phyloP scores from a whole-genome alignment of 345 rosid genomes.

The Lepidium aucheri region DNA sequence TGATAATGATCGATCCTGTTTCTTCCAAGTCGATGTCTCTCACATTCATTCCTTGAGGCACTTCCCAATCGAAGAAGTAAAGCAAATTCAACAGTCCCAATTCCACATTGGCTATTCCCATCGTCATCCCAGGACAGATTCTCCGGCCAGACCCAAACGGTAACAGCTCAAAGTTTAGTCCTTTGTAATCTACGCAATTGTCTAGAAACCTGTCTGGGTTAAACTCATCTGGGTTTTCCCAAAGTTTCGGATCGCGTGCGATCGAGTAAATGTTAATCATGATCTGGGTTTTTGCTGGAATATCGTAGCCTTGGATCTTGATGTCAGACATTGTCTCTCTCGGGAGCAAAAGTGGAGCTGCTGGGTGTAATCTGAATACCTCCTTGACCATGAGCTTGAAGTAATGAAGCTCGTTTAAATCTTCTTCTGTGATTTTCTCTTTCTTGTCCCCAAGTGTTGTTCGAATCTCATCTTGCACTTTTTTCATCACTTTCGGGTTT shows the following conservation, averaged over 20 bases:
- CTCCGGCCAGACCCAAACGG: slow-evolving; percentile 57
- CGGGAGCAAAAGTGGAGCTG: slow-evolving; percentile 39
- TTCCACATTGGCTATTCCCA: slow-evolving; percentile 21
- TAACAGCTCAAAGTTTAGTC: slow-evolving; percentile 35
- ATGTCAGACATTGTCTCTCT: slow-evolving; percentile 40
- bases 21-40: not conserved
- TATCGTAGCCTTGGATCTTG: slow-evolving; percentile 32
- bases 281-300: slow-evolving; percentile 39
- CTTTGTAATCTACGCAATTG: slow-evolving; percentile 37
- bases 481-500: slow-evolving; percentile 49
- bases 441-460: slow-evolving; percentile 33
- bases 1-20: not conserved
- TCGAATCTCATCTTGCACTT: slow-evolving; percentile 49
- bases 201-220: slow-evolving; percentile 47
- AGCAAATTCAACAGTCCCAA: slow-evolving; percentile 22
- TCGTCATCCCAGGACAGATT: slow-evolving; percentile 39
- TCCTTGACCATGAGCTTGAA: slow-evolving; percentile 55
- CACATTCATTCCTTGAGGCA: not conserved
- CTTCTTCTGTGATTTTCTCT: slow-evolving; percentile 41
- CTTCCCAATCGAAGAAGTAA: slow-evolving; percentile 18
- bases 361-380: slow-evolving; percentile 59
- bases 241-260: slow-evolving; percentile 38
- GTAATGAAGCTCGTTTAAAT: slow-evolving; percentile 44
- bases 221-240: slow-evolving; percentile 44
- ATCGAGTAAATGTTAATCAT: slow-evolving; percentile 43